Evolutionary conservation across 768 basidiomycete genomes (phyloP), one percentile per base, ranked within the genome.

Genomic region (Suillus subaureus): DNA sequence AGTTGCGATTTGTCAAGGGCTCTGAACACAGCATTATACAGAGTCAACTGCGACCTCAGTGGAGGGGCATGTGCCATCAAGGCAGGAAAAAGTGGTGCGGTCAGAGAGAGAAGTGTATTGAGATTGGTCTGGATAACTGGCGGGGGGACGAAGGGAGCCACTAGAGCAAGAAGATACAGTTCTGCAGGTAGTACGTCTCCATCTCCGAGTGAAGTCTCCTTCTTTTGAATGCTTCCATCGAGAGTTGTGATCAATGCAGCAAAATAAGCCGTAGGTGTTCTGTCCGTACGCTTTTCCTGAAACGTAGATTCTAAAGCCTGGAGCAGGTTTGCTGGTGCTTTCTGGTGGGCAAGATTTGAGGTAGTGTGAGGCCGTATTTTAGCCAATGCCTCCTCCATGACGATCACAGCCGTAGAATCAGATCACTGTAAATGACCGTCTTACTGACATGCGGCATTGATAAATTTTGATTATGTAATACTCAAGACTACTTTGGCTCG

Each of bases 241-340:
- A 97, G 83, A 9, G 93, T 91, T 15, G 94, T 94, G 58, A 94
- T 80, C 65, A 97, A 83, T 4, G 92, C 90, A n/a, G 95, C 93
- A 78, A 96, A 97, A 81, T 98, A 99, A 37, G 97, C 97, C 1
- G 94, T 95, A 8, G 96, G 84, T 9, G 91, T 84, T 47, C 80
- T 78, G 62, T 90, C 88, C 9, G 89, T 82, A 67, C 80, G 81
- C 71, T 90, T 89, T 71, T 93, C 91, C 69, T 83, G 79, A 70
- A 90, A 85, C 47, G 89, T 93, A 18, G 88, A 84, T 78, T 99
- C 97, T 70, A 99, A 82, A 3, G 95, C 96, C 64, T 84, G 78
- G 52, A 99, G 84, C 28, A 99, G 86, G 55, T 85, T 87, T 33
- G 96, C 97, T 6, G 96, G 94, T 64, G 90, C 85, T 75, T 93